Base-by-base conservation (phyloP, 495 filamentous ascomycete species). In the Hapsidospora chrysogenum region DNA sequence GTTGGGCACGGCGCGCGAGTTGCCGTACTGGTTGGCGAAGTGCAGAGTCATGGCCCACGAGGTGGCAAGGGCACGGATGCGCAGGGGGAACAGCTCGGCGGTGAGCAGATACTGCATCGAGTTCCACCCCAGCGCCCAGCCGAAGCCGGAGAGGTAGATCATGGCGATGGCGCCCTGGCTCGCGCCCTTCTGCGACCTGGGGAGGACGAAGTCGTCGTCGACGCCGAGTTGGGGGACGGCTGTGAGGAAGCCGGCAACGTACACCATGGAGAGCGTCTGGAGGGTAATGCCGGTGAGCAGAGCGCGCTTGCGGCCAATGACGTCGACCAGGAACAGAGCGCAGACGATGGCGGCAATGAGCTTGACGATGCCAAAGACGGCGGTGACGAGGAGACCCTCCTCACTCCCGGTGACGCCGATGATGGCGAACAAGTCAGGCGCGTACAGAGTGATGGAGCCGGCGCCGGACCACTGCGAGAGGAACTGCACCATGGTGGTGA, bases 81-180 rank as follows among this genome's bases (percentile, higher is more conserved):
- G 57, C 9, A 80, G 56, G 2, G 79, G 78, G 53, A 79, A 85
- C 21, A 85, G 64, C 47, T 85, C 80, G 0, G 76, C 72, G 16
- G 76, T 80, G 31, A 84, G 61, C 1, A 85, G 64, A 39, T 82
- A 85, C 44, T 80, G 79, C 60, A 81, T 78, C 3, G 61, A 66
- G 46, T 80, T 81, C 75, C 77, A 83, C 32, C 78, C 78, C 0
- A 81, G 56, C 0, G 77, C 76, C 77, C 78, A 84, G 2, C 78
- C 75, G 11, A 68, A 51, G 2, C 73, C 74, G 0, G 66, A 74
- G 28, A 81, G 23, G 41, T 73, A 81, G 34, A 81, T 76, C 67
- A 75, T 72, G 18, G 66, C 70, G 38, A 80, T 67, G 11, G 69
- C 74, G 22, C 62, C 74, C 29, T 58, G 52, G 31, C 67, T 67